These are phyloP conservation scores for Yamadazyma epiphylla DNA, from an alignment of 1,139 yeast species.

Conservation along the genomic window DNA sequence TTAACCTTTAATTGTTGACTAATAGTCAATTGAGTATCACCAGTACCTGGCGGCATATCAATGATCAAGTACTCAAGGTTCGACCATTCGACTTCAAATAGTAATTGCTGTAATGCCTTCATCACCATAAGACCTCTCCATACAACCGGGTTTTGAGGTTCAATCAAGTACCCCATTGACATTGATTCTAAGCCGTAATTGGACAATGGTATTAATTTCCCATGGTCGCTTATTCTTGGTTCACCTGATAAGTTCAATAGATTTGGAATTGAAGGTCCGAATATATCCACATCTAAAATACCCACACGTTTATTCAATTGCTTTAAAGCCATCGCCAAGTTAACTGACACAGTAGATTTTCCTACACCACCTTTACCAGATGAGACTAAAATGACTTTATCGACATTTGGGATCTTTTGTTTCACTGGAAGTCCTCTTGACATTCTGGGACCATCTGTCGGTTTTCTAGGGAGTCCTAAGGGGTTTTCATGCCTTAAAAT, in stretches of 20 bases:
- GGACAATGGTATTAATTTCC: constrained; percentile 62
- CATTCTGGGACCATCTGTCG: constrained; percentile 29
- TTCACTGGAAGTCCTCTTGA: constrained; percentile 52
- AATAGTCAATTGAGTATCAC: constrained; percentile 80
- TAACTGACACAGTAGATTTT: constrained; percentile 58
- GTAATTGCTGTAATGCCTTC: constrained; percentile 78
- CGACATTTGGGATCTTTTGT: constrained; percentile 57
- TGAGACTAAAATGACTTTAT: constrained; percentile 61
- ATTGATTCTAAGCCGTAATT: constrained; percentile 79
- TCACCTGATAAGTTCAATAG: constrained; percentile 63
- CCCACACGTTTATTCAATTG: constrained; percentile 59
- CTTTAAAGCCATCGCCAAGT: constrained; percentile 62
- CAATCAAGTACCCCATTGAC: constrained; percentile 85
- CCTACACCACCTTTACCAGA: constrained; percentile 82
- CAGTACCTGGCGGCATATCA: constrained; percentile 93
- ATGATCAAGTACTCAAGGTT: constrained; percentile 66
- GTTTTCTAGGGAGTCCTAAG: constrained; percentile 50
- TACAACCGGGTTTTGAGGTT: constrained; percentile 68
- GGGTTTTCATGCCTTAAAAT: constrained; percentile 27
- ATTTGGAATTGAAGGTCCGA: constrained; percentile 81
- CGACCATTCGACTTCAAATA: constrained; percentile 81
- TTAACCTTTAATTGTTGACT: constrained; percentile 74
- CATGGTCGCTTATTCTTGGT: constrained; percentile 53
- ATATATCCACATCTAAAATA: constrained; percentile 73
- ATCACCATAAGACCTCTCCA: constrained; percentile 89